Percentiles rank a stretch among this genome's conserved stretches.
phyloP scores from a whole-genome alignment of 2,329 filamentous ascomycete species.

The Neurospora sp. region DNA sequence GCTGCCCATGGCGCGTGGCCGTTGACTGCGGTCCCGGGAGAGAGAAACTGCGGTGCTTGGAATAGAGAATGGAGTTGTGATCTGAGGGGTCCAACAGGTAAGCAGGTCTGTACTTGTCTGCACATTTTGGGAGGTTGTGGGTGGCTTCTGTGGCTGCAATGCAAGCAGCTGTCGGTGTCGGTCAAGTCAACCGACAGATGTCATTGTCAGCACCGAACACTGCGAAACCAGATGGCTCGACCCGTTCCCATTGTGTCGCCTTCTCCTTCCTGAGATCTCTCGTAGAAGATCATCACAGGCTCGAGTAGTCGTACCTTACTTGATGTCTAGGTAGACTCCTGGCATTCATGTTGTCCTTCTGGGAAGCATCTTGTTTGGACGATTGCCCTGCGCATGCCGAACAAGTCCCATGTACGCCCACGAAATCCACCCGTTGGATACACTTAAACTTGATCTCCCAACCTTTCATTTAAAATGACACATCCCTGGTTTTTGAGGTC shows the following conservation, averaged over 20 bases:
- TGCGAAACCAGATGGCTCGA: not conserved
- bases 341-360: not conserved
- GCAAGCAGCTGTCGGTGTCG: not conserved
- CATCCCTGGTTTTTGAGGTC: not conserved
- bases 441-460: not conserved
- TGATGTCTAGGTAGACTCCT: not conserved
- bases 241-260: not conserved
- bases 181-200: not conserved
- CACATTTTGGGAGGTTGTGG: not conserved
- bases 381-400: not conserved
- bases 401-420: not conserved
- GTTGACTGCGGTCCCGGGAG: not conserved
- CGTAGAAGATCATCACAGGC: not conserved
- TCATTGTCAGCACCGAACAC: not conserved
- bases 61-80: not conserved
- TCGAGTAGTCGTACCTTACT: too few relatives aligned
- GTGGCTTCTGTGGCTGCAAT: not conserved
- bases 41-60: not conserved
- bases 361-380: not conserved
- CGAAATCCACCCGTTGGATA: not conserved
- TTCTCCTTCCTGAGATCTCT: not conserved
- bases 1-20: not conserved
- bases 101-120: not conserved
- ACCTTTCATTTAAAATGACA: not conserved
- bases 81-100: not conserved